A percentile compares a stretch with the other conserved stretches of the same genome.
Evolutionary conservation across 495 filamentous ascomycete species (phyloP).

Genomic region (Friedmanniomyces simplex): DNA sequence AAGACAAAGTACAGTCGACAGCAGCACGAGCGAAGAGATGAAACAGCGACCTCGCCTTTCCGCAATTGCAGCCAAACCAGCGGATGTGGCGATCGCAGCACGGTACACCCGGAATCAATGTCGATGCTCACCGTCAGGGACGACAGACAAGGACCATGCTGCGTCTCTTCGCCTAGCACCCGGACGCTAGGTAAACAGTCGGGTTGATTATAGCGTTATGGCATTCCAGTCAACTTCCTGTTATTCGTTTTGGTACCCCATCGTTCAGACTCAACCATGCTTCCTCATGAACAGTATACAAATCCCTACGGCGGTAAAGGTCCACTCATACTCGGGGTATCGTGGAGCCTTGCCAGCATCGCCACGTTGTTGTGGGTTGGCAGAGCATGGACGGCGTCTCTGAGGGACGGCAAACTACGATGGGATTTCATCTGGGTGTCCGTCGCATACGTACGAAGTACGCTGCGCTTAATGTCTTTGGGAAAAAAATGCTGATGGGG

Average conservation of each 20-base stretch:
- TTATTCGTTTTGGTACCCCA: neutral
- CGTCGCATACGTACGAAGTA: neutral
- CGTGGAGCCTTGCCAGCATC: neutral
- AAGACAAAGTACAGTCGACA: neutral
- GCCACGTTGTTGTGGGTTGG: neutral
- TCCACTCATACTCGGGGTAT: neutral
- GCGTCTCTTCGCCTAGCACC: neutral
- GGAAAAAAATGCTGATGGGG: neutral
- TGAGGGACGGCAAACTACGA: neutral
- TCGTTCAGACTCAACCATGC: neutral
- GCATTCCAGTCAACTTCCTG: neutral
- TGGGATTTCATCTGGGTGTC: neutral
- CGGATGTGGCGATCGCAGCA: neutral
- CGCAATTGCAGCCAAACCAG: neutral
- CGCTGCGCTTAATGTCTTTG: neutral
- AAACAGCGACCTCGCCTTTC: neutral
- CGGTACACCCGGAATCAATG: neutral
- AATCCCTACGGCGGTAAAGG: neutral
- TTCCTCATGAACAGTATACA: neutral
- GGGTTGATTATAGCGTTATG: neutral
- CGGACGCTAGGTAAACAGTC: neutral
- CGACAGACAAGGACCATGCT: neutral
- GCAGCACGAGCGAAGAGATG: neutral
- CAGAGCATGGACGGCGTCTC: neutral
- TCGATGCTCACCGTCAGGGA: neutral